phyloP scores from a whole-genome alignment of 495 filamentous ascomycete species.

The Penicillium fimorum region DNA sequence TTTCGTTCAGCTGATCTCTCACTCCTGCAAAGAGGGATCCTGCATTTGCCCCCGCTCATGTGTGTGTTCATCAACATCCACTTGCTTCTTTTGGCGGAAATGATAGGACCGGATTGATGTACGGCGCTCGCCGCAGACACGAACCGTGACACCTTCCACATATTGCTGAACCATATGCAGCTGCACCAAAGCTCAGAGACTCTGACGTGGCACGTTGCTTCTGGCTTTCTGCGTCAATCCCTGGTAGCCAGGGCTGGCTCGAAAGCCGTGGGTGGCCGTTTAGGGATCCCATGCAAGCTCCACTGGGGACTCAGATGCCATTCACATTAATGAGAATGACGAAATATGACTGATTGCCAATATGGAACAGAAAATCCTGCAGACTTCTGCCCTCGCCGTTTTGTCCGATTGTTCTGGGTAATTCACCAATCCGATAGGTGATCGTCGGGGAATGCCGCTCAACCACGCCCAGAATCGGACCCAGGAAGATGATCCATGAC shows the following conservation, averaged over 20 bases:
- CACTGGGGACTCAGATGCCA: constrained; percentile 16
- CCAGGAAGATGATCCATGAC: constrained; percentile 31
- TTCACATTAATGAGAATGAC: constrained; percentile 16
- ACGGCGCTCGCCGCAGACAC: constrained; percentile 39
- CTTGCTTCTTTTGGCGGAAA: constrained; percentile 30
- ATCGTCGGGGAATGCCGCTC: constrained; percentile 30
- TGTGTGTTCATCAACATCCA: constrained; percentile 41
- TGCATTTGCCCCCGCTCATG: constrained; percentile 45
- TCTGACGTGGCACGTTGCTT: constrained; percentile 51
- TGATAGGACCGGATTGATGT: constrained; percentile 42
- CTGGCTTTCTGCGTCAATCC: constrained; percentile 35
- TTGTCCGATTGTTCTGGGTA: background rate
- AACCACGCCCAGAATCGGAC: constrained; percentile 19
- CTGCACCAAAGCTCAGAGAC: constrained; percentile 46
- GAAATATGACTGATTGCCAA: constrained; percentile 13
- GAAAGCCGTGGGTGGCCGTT: constrained; percentile 29
- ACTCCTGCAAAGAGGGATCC: constrained; percentile 48
- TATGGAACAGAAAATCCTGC: constrained; percentile 17
- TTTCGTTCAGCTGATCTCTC: constrained; percentile 50
- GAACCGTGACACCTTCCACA: constrained; percentile 44
- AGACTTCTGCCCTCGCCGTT: constrained; percentile 12
- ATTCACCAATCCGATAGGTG: constrained; percentile 21
- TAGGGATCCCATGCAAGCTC: constrained; percentile 15
- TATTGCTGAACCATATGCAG: constrained; percentile 45
- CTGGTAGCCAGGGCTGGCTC: constrained; percentile 30